These are phyloP conservation scores for Trichodelitschia bisporula DNA, from an alignment of 495 filamentous ascomycete species.

Conservation along the genomic window DNA sequence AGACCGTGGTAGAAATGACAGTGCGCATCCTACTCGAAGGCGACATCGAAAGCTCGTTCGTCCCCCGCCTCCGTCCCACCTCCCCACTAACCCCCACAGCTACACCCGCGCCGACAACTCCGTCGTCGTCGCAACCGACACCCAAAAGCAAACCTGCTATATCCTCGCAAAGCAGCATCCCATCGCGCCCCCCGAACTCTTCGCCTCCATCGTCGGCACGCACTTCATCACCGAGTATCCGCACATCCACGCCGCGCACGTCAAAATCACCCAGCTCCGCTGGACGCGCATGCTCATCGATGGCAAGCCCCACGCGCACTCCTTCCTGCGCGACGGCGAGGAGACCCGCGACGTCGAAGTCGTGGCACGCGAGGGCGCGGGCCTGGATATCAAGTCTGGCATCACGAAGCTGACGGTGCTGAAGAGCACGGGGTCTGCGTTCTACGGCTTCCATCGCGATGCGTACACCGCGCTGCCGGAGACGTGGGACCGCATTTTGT, in stretches of 20 bases:
- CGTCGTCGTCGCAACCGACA: conserved; percentile 87
- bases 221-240: conserved; percentile 76
- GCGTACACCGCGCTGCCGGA: conserved; percentile 79
- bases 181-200: conserved; percentile 81
- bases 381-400: conserved; percentile 23
- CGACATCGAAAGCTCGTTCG: conserved; percentile 69
- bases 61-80: conserved; percentile 2
- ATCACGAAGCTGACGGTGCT: conserved; percentile 67
- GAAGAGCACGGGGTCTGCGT: conserved; percentile 92
- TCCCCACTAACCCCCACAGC: conserved; percentile 17
- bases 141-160: conserved; percentile 94
- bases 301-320: conserved; percentile 87
- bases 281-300: conserved; percentile 82
- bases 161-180: conserved; percentile 85
- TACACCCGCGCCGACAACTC: conserved; percentile 91
- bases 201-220: conserved; percentile 53
- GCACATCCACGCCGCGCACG: conserved; percentile 64
- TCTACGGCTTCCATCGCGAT: conserved; percentile 81
- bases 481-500: conserved; percentile 83
- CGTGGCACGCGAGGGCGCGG: conserved; percentile 15
- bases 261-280: conserved; percentile 60
- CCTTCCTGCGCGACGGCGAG: conserved; percentile 69
- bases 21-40: conserved; percentile 77
- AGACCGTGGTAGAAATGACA: conserved; percentile 86
- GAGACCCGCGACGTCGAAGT: conserved; percentile 64